Evolutionary conservation across 2,329 filamentous ascomycete genomes (phyloP).

Genomic region (Monilinia laxa): DNA sequence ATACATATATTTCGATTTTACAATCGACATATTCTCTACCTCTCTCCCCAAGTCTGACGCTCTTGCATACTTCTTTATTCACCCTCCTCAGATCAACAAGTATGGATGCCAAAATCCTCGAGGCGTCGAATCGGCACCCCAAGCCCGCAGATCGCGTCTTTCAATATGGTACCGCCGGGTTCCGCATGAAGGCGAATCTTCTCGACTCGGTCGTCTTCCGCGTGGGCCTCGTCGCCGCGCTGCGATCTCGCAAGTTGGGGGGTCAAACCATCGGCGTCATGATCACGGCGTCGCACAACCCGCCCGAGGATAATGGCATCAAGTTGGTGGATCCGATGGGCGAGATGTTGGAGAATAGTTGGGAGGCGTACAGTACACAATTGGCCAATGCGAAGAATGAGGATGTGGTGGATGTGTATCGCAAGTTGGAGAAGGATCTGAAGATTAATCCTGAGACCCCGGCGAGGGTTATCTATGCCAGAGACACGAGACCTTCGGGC

Average conservation of each 20-base stretch:
- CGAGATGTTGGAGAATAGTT: slow-evolving; percentile 95
- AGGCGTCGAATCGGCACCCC: slow-evolving; percentile 61
- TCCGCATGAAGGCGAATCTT: slow-evolving; percentile 71
- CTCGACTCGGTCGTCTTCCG: slow-evolving; percentile 91
- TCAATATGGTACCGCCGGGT: slow-evolving; percentile 67
- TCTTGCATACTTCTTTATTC: slow-evolving; percentile 6
- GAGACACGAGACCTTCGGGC: slow-evolving; percentile 91
- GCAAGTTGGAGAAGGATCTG: slow-evolving; percentile 70
- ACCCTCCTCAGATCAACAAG: slow-evolving; percentile 30
- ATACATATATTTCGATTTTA: slow-evolving; percentile 6
- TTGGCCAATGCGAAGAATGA: slow-evolving; percentile 85
- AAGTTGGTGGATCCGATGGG: slow-evolving; percentile 97
- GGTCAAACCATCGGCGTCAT: slow-evolving; percentile 94
- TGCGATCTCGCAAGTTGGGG: slow-evolving; percentile 86
- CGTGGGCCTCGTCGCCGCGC: slow-evolving; percentile 82
- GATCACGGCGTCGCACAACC: slow-evolving; percentile 94
- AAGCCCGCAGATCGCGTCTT: slow-evolving; percentile 55
- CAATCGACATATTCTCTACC: slow-evolving; percentile 2
- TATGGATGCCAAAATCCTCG: slow-evolving; percentile 55
- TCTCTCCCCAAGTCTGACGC: not conserved
- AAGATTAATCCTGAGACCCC: slow-evolving; percentile 70
- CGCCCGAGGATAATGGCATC: slow-evolving; percentile 84
- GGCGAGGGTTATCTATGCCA: slow-evolving; percentile 82
- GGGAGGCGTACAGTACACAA: slow-evolving; percentile 85
- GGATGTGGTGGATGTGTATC: slow-evolving; percentile 73